Conservation (phyloP, 1,284 basidiomycete genomes). For the Moesziomyces aphidis region DNA sequence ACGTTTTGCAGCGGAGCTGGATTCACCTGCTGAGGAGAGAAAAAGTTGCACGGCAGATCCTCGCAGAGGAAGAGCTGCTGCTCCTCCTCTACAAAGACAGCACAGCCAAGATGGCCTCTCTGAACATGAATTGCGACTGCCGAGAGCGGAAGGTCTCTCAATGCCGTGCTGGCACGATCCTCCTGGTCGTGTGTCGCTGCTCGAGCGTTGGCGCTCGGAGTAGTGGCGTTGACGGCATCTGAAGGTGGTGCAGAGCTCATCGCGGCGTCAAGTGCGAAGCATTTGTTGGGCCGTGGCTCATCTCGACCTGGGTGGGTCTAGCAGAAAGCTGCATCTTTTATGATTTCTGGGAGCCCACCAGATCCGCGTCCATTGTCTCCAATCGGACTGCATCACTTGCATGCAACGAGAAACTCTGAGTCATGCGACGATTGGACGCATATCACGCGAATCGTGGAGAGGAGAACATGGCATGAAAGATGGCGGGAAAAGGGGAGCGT, state of each 20-base stretch:
- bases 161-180: background rate
- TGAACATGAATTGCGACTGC: constrained; percentile 33
- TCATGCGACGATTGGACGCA: no score
- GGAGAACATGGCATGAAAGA: no score
- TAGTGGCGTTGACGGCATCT: background rate
- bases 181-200: background rate
- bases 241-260: background rate
- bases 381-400: no score
- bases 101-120: constrained; percentile 22
- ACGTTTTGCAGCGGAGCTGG: background rate
- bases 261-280: background rate
- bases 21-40: constrained; percentile 6
- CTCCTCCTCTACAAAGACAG: constrained; percentile 31
- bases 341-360: no score
- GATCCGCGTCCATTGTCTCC: no score
- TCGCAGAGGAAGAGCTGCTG: constrained; percentile 45
- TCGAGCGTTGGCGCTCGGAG: no score
- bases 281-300: no score
- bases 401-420: no score
- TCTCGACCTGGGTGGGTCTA: no score
- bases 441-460: no score
- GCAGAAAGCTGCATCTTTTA: no score
- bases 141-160: background rate
- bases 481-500: no score
- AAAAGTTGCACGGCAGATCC: constrained; percentile 31